Evolutionary conservation across 2,329 filamentous ascomycete genomes (phyloP), one percentile per base, ranked within the genome.

Genomic region (Ascosphaera apis): DNA sequence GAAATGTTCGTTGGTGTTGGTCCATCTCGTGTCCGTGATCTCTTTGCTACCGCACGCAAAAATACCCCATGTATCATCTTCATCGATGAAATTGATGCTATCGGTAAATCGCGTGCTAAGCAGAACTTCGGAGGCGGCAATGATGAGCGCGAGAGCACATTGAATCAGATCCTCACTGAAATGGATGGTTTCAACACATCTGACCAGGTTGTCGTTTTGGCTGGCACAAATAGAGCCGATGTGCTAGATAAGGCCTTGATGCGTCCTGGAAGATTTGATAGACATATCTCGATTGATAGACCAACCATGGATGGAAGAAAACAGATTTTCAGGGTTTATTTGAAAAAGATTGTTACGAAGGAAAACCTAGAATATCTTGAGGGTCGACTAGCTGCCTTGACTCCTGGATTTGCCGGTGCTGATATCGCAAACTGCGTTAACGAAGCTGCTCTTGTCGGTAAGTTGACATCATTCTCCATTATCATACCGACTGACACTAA

Each of bases 1-100:
- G 88, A 98, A 60, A 98, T 98, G 86, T 98, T 98, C 53, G 88
- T 98, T 36, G 88, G 88, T 70, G 88, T 98, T 40, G 88, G 88
- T 56, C 81, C 88, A 15, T 95, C 86, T 19, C 72, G 88, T 57
- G 88, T 98, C 35, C 74, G 88, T 47, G 88, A 98, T 55, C 62
- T 98, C 36, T 98, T 98, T 50, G 75, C 82, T 39, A 92, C 81
- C 47, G 88, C 88, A 13, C 73, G 88, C 39, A 95, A 95, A 65
- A 91, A 81, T 57, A 80, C 88, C 0, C 88, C 88, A 3, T 98
- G 88, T 60, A 98, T 98, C 57, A 91, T 98, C 56, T 98, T 98
- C 63, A 95, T 98, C 45, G 88, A 98, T 52, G 88, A 98, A 58
- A 98, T 98, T 47, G 88, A 98, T 54, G 88, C 88, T 39, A 93